Conservation (phyloP, 768 basidiomycete species). For the Dentipellis sp. region DNA sequence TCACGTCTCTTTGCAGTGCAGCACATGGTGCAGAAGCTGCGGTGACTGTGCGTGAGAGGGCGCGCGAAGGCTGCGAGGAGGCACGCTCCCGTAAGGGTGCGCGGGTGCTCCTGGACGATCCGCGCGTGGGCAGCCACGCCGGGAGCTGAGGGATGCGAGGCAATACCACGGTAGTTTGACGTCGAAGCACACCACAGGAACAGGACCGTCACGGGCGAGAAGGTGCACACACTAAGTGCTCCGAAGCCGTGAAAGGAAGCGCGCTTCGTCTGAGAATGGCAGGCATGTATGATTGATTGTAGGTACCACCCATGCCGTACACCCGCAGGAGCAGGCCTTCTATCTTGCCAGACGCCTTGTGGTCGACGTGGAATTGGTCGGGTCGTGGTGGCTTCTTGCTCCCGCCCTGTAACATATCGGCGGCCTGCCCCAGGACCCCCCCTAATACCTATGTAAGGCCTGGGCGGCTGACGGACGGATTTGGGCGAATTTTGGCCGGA, state of each 20-base stretch:
- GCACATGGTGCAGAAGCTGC: constrained; percentile 4
- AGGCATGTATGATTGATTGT: background rate
- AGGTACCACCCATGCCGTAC: background rate
- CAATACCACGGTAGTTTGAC: background rate
- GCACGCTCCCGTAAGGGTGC: background rate
- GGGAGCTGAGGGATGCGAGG: background rate
- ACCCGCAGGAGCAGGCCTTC: background rate
- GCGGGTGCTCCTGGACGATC: background rate
- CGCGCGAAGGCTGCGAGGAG: background rate
- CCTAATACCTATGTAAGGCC: no score
- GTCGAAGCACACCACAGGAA: background rate
- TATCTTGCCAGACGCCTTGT: background rate
- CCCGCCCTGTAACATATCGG: background rate
- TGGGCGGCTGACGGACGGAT: no score
- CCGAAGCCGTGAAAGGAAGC: constrained; percentile 1
- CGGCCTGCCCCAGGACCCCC: no score
- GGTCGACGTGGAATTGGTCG: background rate
- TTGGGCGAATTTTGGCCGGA: no score
- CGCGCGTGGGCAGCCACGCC: background rate
- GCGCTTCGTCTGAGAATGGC: background rate
- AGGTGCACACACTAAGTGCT: background rate
- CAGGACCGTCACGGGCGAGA: background rate
- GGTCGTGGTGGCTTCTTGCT: background rate
- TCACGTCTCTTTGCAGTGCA: background rate
- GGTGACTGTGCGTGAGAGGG: background rate